phyloP scores from a whole-genome alignment of 768 basidiomycete genomes.

The Mycena crocata region DNA sequence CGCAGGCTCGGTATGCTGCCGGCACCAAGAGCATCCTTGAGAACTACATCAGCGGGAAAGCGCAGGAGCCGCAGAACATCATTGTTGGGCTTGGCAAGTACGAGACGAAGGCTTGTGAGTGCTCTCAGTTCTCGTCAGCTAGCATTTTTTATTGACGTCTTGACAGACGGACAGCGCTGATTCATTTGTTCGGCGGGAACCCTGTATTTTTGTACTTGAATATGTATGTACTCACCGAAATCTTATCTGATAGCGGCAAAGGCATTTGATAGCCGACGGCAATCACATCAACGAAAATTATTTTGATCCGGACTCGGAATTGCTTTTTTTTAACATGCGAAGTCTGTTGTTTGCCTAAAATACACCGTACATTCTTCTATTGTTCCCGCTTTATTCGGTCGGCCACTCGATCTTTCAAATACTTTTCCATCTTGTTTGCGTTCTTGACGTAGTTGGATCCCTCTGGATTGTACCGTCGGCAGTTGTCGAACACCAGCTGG shows the following conservation, averaged over 20 bases:
- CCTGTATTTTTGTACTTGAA: conserved; percentile 31
- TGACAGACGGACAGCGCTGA: conserved; percentile 65
- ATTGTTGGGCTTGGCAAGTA: conserved; percentile 78
- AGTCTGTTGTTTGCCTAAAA: no score
- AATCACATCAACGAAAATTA: neutral
- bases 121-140: neutral
- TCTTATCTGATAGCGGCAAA: conserved; percentile 2
- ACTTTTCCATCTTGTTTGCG: conserved; percentile 86
- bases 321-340: no score
- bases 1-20: conserved; percentile 86
- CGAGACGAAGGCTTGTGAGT: conserved; percentile 59
- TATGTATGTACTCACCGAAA: neutral
- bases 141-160: conserved; percentile 11
- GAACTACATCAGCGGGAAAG: conserved; percentile 71
- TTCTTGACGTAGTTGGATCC: conserved; percentile 83
- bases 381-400: conserved; percentile 46
- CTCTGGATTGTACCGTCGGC: conserved; percentile 88
- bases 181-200: neutral
- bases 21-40: conserved; percentile 78
- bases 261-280: no score
- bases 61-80: conserved; percentile 83
- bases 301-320: neutral
- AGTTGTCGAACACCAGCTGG: conserved; percentile 90
- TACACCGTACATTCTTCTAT: neutral
- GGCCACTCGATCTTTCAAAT: conserved; percentile 67